Conservation (phyloP, 352 stramenopile species). For the Phytopythium vexans region DNA sequence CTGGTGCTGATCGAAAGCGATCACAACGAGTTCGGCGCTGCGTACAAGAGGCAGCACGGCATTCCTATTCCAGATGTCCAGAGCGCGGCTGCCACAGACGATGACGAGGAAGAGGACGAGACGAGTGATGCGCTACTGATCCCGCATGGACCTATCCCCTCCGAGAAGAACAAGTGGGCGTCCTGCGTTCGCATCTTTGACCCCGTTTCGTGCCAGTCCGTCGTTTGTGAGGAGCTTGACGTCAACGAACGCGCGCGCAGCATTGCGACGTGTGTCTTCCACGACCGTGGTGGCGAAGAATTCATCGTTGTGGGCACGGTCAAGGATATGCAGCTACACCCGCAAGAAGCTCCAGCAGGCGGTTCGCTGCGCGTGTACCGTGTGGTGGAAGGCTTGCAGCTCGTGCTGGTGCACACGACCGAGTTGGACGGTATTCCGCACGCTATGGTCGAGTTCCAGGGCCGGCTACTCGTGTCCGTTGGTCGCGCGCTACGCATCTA, state of each 20-base stretch:
- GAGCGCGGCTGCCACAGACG: conserved; percentile 9
- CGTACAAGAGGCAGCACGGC: conserved; percentile 86
- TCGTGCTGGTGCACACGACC: conserved; percentile 97
- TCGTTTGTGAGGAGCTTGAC: conserved; percentile 91
- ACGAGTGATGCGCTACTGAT: conserved; percentile 70
- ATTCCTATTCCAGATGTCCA: conserved; percentile 60
- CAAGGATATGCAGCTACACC: conserved; percentile 95
- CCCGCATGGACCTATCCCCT: conserved; percentile 52
- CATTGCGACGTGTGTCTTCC: conserved; percentile 93
- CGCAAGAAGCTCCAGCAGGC: conserved; percentile 53
- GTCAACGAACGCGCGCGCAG: conserved; percentile 93
- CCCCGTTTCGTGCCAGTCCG: conserved; percentile 84
- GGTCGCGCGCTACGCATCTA: conserved; percentile 96
- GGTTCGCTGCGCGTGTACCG: conserved; percentile 93
- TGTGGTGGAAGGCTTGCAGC: conserved; percentile 87
- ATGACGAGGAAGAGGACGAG: conserved; percentile 89
- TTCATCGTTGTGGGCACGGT: conserved; percentile 97
- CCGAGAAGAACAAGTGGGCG: conserved; percentile 89
- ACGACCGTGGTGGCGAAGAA: conserved; percentile 94
- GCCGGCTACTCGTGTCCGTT: conserved; percentile 96
- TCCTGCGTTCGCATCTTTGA: conserved; percentile 98
- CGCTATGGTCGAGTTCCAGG: conserved; percentile 97
- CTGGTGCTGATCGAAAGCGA: conserved; percentile 98
- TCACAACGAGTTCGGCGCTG: conserved; percentile 93
- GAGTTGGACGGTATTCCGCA: conserved; percentile 96